Evolutionary conservation across 352 stramenopile species (phyloP), one percentile per base, ranked within the genome.

Genomic region (Chloridella minuta): DNA sequence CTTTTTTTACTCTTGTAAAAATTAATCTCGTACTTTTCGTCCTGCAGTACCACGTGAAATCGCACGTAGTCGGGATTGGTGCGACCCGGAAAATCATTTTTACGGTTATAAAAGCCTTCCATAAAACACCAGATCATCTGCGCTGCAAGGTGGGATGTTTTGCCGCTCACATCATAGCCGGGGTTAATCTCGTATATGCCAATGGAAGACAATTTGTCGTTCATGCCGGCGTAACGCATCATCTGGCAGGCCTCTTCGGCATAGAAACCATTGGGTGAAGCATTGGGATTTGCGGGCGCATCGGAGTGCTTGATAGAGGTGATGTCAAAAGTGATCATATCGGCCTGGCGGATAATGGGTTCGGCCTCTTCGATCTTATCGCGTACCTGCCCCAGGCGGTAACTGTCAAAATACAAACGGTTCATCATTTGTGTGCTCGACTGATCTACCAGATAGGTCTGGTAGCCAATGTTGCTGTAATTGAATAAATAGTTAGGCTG

Each of bases 1-100:
- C 40, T 66, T 66, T 66, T 66, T 66, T 66, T 66, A 66, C 40
- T 66, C n/a, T 66, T 66, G n/a, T 66, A 66, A 66, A 66, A 66
- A 66, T 66, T 66, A n/a, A 66, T 66, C 40, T 66, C 40, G 40
- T 66, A 66, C n/a, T 66, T 66, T 18, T 66, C 40, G n/a, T 66
- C 40, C n/a, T 66, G 40, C n/a, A 66, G n/a, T 10, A 66, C n/a
- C 40, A 66, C 40, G n/a, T 66, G 40, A 66, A 66, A 66, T 18
- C 40, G 40, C 10, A n/a, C n/a, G 40, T 66, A 66, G n/a, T 66
- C 40, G 40, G 40, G 10, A 66, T n/a, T 66, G 40, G 40, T 66
- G 10, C 40, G 40, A n/a, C n/a, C n/a, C n/a, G 40, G 40, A 66
- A 66, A 66, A 66, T 66, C 40, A 66, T n/a, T 66, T n/a, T 66